phyloP scores from a whole-genome alignment of 164 flowering plant genomes.

The Magnolia changhungtana region DNA sequence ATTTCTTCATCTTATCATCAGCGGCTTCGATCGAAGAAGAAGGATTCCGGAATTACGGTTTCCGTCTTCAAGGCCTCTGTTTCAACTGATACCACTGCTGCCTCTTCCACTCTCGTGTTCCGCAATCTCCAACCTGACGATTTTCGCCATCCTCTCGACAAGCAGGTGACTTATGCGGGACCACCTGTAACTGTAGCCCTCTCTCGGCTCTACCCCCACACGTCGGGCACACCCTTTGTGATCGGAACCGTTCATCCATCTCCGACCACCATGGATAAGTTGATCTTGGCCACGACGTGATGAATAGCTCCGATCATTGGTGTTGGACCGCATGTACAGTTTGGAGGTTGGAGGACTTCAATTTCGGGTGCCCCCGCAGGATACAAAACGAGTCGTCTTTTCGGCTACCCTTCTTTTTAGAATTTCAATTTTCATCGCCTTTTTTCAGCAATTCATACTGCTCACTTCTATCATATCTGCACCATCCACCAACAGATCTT shows the following conservation, averaged over 20 bases:
- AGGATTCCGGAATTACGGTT: conserved; percentile 1
- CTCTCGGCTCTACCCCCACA: too few species aligned
- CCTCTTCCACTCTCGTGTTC: conserved; percentile 19
- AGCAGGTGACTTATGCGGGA: conserved; percentile 20
- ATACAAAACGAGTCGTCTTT: too few species aligned
- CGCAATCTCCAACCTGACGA: conserved; percentile 35
- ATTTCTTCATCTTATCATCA: background rate
- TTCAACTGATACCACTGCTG: background rate
- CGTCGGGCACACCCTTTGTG: too few species aligned
- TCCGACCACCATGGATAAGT: background rate
- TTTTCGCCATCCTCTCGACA: conserved; percentile 36
- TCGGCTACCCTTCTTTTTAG: too few species aligned
- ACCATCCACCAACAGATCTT: too few species aligned
- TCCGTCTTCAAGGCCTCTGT: conserved; percentile 9
- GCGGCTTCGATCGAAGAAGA: conserved; percentile 8
- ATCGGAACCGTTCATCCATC: background rate
- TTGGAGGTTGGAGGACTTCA: too few species aligned
- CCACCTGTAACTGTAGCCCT: too few species aligned
- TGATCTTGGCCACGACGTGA: background rate
- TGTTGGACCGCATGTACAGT: too few species aligned
- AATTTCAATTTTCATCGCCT: too few species aligned
- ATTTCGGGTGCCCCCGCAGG: too few species aligned
- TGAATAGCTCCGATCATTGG: background rate
- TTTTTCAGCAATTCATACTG: too few species aligned
- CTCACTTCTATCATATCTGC: too few species aligned